Evolutionary conservation across 1,284 basidiomycete genomes (phyloP), one percentile per base, ranked within the genome.

Genomic region (Pseudozyma tsukubaensis): DNA sequence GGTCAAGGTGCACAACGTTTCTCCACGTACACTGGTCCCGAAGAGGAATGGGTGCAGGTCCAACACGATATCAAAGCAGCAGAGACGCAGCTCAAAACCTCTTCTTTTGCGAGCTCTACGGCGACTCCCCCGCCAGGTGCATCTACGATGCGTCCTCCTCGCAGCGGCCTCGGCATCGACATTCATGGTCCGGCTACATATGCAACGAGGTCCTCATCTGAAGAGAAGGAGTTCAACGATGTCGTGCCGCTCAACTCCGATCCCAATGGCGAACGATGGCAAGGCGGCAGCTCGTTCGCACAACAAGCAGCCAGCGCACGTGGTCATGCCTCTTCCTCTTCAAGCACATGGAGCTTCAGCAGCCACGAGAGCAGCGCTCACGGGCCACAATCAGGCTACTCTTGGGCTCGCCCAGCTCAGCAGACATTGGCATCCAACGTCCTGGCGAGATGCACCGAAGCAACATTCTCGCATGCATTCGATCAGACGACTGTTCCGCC

Each of bases 181-280:
- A 69, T 69, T 8, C 65, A 75, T 18, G 36, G 19, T 7, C 11
- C 43, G 0, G 16, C 21, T 19, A 4, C 19, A 9, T 51, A 59
- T 10, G 11, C 35, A 11, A 8, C 42, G 24, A 42, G 53, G 6
- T 42, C 54, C 19, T 6, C 36, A 9, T 42, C 29, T 9, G 49
- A 50, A 19, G 37, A 44, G 9, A 21, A 18, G 32, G 18, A 24
- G 19, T 19, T 34, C 9, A 42, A 42, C 16, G 16, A 35, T 19
- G n/a, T 52, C 18, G 47, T 35, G 9, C 63, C 61, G n/a, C 64
- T 67, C 51, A 79, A 79, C 29, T 78, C 76, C 42, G 77, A 79
- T 59, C 77, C 77, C 0, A 72, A 79, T 24, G 77, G 77, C 21
- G 77, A 79, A 40, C 34, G 72, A 32, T 79, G 75, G 77, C 67